Base-by-base conservation (phyloP, 129 eudicot species). In the Flaveria bidentis region DNA sequence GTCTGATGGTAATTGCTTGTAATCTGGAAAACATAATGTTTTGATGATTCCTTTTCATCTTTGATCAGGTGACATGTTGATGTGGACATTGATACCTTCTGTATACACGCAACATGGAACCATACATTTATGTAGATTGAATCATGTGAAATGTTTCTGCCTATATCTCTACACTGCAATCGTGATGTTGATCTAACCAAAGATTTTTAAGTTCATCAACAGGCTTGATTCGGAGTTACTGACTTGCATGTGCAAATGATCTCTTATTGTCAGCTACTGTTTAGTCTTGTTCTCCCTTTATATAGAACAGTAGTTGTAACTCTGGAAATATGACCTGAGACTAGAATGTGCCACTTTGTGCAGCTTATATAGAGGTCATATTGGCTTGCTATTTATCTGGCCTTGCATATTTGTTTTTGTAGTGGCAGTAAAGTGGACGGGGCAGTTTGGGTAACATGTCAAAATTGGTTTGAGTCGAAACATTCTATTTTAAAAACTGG, bases 321-420 rank as follows among this genome's bases (percentile, higher is more conserved):
- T 7, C 12, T 56, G 30, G 63, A 56, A 56, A 23, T 68, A 45
- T 45, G 36, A 18, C 22, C 17, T 5, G 36, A 68, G 56, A 23
- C 36, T 22, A 68, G 55, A 45, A 45, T 44, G 9, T 42, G 73
- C 73, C 57, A 15, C 18, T 49, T 49, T 25, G 23, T 70, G 74
- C 57, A 46, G 73, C 73, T 69, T 45, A 11, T 13, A 16, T 45
- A 68, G 73, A 68, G 74, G 74, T 49, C 61, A 8, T 8, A 41
- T 41, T 3, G 12, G 64, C 64, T 22, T 22, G 26, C 64, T 22
- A 22, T 57, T 57, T 28, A 57, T 57, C 64, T 57, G 33, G 15
- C 9, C 64, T 22, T 57, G 64, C 33, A 22, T 57, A 57, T 20
- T 1, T 20, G 26, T 22, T 22, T 57, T 20, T 57, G 9, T 22